These are phyloP conservation scores for Yarrowia sp. DNA, from an alignment of 805 yeast genomes.

Conservation along the genomic window DNA sequence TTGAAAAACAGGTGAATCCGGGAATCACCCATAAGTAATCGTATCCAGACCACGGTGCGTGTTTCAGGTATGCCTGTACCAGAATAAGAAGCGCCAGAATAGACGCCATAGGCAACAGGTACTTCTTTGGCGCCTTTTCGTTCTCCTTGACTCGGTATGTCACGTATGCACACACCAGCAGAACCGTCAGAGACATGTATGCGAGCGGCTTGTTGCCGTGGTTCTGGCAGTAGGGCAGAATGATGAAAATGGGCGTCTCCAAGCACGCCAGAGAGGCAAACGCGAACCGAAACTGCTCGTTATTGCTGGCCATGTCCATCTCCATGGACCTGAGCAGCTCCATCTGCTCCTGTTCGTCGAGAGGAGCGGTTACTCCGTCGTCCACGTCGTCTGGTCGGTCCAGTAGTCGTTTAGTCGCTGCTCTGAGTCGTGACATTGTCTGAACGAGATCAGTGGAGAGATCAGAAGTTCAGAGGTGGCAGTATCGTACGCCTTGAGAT, in stretches of 20 bases:
- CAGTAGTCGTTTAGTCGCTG: conserved; percentile 29
- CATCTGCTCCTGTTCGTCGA: conserved; percentile 37
- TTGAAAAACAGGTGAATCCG: conserved; percentile 32
- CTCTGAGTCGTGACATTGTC: conserved; percentile 33
- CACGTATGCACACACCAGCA: conserved; percentile 33
- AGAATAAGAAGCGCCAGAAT: conserved; percentile 33
- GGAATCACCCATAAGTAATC: conserved; percentile 40
- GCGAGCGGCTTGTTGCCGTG: conserved; percentile 33
- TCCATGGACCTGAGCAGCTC: conserved; percentile 34
- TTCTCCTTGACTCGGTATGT: conserved; percentile 29
- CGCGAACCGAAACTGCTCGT: conserved; percentile 31
- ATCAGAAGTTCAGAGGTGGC: too few relatives aligned
- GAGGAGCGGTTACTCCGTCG: conserved; percentile 23
- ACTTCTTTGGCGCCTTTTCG: conserved; percentile 21
- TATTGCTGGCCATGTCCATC: conserved; percentile 33
- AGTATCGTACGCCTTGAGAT: too few relatives aligned
- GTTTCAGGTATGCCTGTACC: conserved; percentile 32
- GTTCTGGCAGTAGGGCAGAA: conserved; percentile 34
- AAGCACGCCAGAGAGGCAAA: conserved; percentile 36
- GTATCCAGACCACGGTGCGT: conserved; percentile 34
- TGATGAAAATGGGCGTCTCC: conserved; percentile 38
- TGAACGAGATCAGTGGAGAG: background rate
- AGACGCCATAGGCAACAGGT: conserved; percentile 28
- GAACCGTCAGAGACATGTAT: conserved; percentile 34
- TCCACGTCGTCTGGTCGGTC: conserved; percentile 29